phyloP scores from a whole-genome alignment of 306 rosid species.

The Trifolium repens region DNA sequence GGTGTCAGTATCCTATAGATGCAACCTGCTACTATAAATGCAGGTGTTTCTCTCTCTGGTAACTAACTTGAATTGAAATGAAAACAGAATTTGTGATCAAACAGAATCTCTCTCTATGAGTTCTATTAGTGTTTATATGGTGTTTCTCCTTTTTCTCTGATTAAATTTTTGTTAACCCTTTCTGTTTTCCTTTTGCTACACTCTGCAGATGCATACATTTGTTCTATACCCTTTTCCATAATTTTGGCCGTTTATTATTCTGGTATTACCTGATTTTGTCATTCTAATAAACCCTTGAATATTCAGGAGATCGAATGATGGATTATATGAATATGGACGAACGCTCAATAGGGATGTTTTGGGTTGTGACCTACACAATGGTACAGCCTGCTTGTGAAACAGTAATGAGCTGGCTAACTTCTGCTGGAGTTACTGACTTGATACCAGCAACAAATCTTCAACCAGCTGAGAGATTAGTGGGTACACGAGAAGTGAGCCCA shows the following conservation, averaged over 20 bases:
- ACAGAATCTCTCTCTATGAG: too few species aligned
- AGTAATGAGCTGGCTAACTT: slow-evolving; percentile 78
- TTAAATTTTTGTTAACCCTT: not conserved
- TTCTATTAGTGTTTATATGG: too few species aligned
- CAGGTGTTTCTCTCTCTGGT: too few species aligned
- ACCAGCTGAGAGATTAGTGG: slow-evolving; percentile 70
- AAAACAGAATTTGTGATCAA: too few species aligned
- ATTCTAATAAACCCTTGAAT: slow-evolving; percentile 36
- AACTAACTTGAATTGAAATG: too few species aligned
- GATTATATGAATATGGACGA: slow-evolving; percentile 99
- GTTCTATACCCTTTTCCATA: slow-evolving; percentile 10
- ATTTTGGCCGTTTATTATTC: slow-evolving; percentile 28
- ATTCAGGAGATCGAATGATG: slow-evolving; percentile 87
- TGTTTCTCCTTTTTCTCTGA: not conserved
- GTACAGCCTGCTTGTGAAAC: slow-evolving; percentile 98
- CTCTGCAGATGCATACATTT: not conserved
- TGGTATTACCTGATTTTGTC: not conserved
- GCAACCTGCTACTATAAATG: too few species aligned
- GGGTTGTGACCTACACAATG: slow-evolving; percentile 99
- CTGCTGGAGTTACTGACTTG: slow-evolving; percentile 74
- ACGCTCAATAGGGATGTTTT: slow-evolving; percentile 96
- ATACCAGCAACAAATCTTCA: slow-evolving; percentile 70
- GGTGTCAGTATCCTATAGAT: too few species aligned
- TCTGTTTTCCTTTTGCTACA: slow-evolving; percentile 20
- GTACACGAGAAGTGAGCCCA: slow-evolving; percentile 92